phyloP scores from a whole-genome alignment of 805 yeast genomes.

The Saturnispora galanensis region DNA sequence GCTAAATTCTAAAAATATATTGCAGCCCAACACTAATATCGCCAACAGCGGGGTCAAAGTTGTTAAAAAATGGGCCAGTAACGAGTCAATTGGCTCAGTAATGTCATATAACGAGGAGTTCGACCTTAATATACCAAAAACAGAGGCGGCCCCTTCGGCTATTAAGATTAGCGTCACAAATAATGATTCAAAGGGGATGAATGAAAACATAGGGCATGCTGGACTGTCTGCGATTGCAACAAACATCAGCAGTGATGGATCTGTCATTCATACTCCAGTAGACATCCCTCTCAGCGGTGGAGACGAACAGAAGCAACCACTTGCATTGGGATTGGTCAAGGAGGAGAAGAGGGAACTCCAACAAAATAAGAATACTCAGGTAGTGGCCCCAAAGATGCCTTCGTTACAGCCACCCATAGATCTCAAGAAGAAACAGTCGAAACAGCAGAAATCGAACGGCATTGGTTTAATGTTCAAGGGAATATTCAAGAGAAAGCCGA shows the following conservation, averaged over 20 bases:
- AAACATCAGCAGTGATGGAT: neutral
- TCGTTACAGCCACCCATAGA: neutral
- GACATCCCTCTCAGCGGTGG: neutral
- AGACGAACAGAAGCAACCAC: neutral
- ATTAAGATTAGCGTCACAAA: neutral
- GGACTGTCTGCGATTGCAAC: neutral
- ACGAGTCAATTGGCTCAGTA: conserved; percentile 1
- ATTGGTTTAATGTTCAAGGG: conserved; percentile 7
- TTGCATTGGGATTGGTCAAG: too few species aligned
- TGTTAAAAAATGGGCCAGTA: conserved; percentile 2
- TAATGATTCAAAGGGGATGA: neutral
- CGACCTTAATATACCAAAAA: neutral
- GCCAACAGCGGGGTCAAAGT: neutral
- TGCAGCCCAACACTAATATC: neutral
- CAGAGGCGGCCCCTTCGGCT: neutral
- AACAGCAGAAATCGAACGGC: neutral
- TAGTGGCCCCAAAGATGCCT: too few species aligned
- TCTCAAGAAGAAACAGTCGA: neutral
- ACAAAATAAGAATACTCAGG: too few species aligned
- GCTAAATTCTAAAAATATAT: conserved; percentile 12
- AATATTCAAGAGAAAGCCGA: conserved; percentile 4
- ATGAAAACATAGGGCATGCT: neutral
- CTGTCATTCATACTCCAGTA: conserved; percentile 4
- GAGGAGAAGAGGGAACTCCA: too few species aligned
- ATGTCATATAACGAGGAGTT: conserved; percentile 5